phyloP scores from a whole-genome alignment of 1,139 yeast genomes.

The Suhomyces maxii region DNA sequence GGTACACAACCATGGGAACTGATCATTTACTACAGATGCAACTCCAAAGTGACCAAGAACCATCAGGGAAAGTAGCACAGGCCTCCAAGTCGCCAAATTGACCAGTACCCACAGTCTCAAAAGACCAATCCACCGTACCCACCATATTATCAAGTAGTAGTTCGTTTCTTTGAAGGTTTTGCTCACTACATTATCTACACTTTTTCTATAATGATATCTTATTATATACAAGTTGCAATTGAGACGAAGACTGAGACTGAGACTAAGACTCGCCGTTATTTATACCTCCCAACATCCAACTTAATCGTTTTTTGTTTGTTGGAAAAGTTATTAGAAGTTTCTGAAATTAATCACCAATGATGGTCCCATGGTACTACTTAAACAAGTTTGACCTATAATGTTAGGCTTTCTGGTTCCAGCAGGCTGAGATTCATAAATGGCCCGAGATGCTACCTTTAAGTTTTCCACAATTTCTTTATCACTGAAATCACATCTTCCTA shows the following conservation, averaged over 20 bases:
- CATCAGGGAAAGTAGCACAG: too few species aligned
- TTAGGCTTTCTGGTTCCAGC: conserved; percentile 67
- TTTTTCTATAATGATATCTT: not conserved
- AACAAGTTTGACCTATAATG: conserved; percentile 65
- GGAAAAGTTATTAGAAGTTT: conserved; percentile 1
- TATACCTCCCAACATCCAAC: too few species aligned
- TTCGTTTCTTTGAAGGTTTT: too few species aligned
- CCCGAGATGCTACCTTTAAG: conserved; percentile 66
- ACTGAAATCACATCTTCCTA: conserved; percentile 77
- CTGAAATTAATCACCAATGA: conserved; percentile 64
- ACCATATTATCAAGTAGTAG: too few species aligned
- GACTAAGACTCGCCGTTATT: too few species aligned
- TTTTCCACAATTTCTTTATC: conserved; percentile 77
- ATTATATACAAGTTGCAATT: conserved; percentile 4
- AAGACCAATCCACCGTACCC: too few species aligned
- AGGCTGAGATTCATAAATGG: conserved; percentile 59
- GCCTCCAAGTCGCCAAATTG: too few species aligned
- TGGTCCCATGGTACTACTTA: conserved; percentile 79
- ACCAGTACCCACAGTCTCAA: too few species aligned
- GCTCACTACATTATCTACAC: not conserved
- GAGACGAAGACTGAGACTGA: too few species aligned
- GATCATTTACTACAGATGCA: not conserved
- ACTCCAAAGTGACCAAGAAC: too few species aligned
- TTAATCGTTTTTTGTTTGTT: too few species aligned
- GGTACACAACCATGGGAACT: not conserved